Evolutionary conservation across 345 rosid genomes (phyloP).

Genomic region (Gossypium herbaceum): DNA sequence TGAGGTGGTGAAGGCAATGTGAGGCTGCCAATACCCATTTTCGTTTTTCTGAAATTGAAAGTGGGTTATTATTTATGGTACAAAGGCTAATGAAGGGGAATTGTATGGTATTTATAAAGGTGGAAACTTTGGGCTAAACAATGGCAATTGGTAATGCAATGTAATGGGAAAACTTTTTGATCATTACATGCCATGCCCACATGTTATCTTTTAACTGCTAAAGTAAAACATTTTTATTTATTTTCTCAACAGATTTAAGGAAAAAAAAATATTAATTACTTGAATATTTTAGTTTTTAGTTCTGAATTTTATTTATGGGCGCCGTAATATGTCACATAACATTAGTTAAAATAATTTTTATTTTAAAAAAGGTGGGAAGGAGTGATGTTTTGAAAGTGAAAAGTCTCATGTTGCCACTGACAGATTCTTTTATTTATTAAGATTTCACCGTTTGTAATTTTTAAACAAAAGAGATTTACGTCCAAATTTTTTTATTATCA

Average conservation of each 20-base stretch:
- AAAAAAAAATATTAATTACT: not conserved
- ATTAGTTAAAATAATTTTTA: no score
- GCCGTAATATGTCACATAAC: no score
- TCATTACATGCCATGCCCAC: conserved; percentile 7
- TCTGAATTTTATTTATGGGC: no score
- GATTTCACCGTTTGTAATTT: no score
- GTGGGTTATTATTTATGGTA: not conserved
- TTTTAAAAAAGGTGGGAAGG: not conserved
- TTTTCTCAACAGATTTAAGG: no score
- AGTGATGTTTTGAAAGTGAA: not conserved
- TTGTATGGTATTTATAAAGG: conserved; percentile 22
- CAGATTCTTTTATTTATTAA: not conserved
- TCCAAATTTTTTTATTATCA: no score
- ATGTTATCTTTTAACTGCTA: not conserved
- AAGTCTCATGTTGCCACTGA: not conserved
- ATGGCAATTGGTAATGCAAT: not conserved
- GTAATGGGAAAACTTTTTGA: conserved; percentile 10
- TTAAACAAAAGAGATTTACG: no score
- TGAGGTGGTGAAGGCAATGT: not conserved
- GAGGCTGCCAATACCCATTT: conserved; percentile 9
- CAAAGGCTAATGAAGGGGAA: conserved; percentile 22
- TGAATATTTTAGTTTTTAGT: not conserved
- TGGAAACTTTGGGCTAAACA: not conserved
- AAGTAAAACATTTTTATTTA: not conserved
- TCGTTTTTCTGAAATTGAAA: not conserved